Evolutionary conservation across 495 filamentous ascomycete species (phyloP).

Genomic region (Xylaria castorea): DNA sequence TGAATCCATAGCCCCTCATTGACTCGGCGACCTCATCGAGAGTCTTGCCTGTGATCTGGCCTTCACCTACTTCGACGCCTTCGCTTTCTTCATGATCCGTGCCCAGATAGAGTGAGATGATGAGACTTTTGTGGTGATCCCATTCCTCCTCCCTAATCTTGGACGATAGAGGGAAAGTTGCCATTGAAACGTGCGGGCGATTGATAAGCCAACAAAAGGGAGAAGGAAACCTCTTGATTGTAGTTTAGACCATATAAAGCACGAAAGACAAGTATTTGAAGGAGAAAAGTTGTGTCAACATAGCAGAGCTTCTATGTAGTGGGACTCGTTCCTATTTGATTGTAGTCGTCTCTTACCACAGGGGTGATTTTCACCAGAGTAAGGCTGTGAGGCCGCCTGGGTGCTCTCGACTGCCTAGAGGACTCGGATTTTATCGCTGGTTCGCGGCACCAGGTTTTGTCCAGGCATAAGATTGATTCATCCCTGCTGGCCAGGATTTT

Average conservation of each 20-base stretch:
- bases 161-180: not conserved
- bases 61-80: not conserved
- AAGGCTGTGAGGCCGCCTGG: not conserved
- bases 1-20: constrained; percentile 31
- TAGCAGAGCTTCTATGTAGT: not conserved
- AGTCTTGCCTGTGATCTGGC: constrained; percentile 12
- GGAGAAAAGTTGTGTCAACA: not conserved
- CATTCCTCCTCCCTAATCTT: constrained; percentile 21
- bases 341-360: not conserved
- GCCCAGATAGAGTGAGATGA: constrained; percentile 29
- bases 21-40: constrained; percentile 23
- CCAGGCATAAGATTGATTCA: not conserved
- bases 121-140: constrained; percentile 31
- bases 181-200: not conserved
- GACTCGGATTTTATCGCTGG: not conserved
- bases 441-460: not conserved
- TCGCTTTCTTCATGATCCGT: not conserved
- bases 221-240: not conserved
- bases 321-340: not conserved
- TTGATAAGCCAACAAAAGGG: not conserved
- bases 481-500: constrained; percentile 2
- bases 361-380: not conserved
- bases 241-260: not conserved
- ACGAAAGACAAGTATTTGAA: not conserved
- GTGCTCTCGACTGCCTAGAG: not conserved